These are phyloP conservation scores for Kockiozyma suomiensis DNA, from an alignment of 805 yeast species.

Conservation along the genomic window DNA sequence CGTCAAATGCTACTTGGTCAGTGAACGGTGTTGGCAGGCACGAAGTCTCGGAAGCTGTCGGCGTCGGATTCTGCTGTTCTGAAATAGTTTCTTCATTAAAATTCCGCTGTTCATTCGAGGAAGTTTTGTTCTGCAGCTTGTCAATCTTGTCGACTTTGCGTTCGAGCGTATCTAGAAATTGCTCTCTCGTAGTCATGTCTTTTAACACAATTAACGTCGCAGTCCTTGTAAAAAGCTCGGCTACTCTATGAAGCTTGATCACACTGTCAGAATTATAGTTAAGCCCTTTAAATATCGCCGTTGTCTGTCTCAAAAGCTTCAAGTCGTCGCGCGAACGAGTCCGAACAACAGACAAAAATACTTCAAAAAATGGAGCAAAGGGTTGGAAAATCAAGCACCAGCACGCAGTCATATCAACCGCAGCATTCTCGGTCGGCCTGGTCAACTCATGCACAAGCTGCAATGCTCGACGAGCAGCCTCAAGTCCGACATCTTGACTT, in stretches of 20 bases:
- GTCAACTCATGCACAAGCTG: conserved; percentile 4
- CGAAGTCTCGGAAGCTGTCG: no score
- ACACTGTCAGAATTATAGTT: conserved; percentile 1
- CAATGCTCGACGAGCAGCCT: conserved; percentile 20
- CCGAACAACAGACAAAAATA: conserved; percentile 11
- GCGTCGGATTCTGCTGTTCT: no score
- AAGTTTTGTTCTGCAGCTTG: neutral
- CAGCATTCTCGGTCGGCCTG: neutral
- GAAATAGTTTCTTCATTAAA: no score
- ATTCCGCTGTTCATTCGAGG: no score
- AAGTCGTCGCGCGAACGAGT: conserved; percentile 17
- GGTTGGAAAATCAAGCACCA: conserved; percentile 25
- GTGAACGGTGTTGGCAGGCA: no score
- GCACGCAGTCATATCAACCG: neutral
- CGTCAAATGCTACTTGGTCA: no score
- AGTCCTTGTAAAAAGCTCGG: conserved; percentile 17
- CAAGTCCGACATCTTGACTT: conserved; percentile 13
- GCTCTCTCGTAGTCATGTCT: neutral
- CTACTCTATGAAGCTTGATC: conserved; percentile 14
- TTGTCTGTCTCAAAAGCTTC: conserved; percentile 6
- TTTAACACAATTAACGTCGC: conserved; percentile 11
- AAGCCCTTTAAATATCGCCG: conserved; percentile 4
- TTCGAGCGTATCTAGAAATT: neutral
- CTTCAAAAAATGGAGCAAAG: conserved; percentile 25
- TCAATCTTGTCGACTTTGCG: neutral